Evolutionary conservation across 345 rosid species (phyloP).

Genomic region (Sonneratia caseolaris): DNA sequence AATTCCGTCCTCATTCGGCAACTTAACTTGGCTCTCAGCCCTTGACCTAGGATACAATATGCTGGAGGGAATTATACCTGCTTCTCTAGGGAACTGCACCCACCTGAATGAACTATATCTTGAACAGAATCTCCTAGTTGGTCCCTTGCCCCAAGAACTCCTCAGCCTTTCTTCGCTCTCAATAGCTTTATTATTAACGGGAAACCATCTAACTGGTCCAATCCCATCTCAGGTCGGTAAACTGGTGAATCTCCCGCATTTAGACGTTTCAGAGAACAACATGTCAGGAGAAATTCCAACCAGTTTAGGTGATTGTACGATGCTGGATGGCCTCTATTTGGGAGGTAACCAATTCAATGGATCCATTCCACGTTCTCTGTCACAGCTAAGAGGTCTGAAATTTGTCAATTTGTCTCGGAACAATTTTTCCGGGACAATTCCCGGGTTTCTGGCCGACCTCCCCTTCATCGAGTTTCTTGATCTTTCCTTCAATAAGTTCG

Average conservation of each 20-base stretch:
- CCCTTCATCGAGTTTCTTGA: slow-evolving; percentile 4
- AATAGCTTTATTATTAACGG: background rate
- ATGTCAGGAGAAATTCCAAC: slow-evolving; percentile 9
- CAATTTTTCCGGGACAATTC: slow-evolving; percentile 6
- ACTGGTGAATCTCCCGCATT: background rate
- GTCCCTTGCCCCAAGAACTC: no score
- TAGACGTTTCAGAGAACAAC: slow-evolving; percentile 2
- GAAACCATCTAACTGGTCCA: background rate
- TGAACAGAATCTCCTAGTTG: no score
- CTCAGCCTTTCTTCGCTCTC: background rate
- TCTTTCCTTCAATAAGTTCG: slow-evolving; percentile 9
- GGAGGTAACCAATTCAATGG: slow-evolving; percentile 3
- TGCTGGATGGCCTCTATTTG: background rate
- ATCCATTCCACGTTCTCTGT: slow-evolving; percentile 2
- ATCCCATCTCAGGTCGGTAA: background rate
- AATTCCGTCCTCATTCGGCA: slow-evolving; percentile 9
- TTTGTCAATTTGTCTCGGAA: slow-evolving; percentile 5
- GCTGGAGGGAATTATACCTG: slow-evolving; percentile 2
- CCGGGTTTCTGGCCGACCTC: slow-evolving; percentile 4
- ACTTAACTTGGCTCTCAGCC: background rate
- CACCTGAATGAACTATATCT: background rate
- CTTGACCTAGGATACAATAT: background rate
- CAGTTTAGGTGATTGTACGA: background rate
- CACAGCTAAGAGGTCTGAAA: background rate
- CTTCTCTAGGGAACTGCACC: slow-evolving; percentile 4